Evolutionary conservation across 78 protist species (phyloP).

Genomic region (Tieghemostelium lacteum): DNA sequence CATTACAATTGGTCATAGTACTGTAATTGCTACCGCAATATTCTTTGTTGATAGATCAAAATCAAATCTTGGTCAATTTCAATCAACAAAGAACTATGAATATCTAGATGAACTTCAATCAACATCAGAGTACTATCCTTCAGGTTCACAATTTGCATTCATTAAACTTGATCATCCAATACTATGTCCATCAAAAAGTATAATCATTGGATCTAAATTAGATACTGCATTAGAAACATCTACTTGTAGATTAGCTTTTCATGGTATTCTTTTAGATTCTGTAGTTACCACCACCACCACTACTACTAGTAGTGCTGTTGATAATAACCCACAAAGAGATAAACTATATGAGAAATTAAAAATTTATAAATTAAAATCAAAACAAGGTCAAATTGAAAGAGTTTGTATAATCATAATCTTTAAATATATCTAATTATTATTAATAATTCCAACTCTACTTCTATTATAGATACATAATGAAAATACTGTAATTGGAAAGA

Average conservation of each 20-base stretch:
- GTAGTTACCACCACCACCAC: too few relatives aligned
- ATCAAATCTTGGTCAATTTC: neutral
- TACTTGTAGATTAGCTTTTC: slow-evolving; percentile 89
- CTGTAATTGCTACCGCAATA: slow-evolving; percentile 85
- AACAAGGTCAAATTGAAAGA: slow-evolving; percentile 80
- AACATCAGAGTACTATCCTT: slow-evolving; percentile 26
- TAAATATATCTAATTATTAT: neutral
- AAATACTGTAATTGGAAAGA: slow-evolving; percentile 81
- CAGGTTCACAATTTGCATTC: slow-evolving; percentile 69
- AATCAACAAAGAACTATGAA: slow-evolving; percentile 11
- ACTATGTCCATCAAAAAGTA: slow-evolving; percentile 55
- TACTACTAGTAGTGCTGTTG: neutral
- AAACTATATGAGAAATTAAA: neutral
- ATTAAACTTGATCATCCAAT: slow-evolving; percentile 88
- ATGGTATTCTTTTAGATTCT: slow-evolving; percentile 44
- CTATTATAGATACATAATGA: slow-evolving; percentile 73
- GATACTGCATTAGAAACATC: slow-evolving; percentile 78
- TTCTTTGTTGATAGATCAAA: slow-evolving; percentile 61
- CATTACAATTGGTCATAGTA: slow-evolving; percentile 95
- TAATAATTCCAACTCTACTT: slow-evolving; percentile 1
- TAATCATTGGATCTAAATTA: slow-evolving; percentile 89
- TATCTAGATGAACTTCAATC: slow-evolving; percentile 10
- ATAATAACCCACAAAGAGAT: neutral
- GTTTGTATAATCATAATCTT: neutral
- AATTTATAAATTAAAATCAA: slow-evolving; percentile 41